A percentile compares a stretch with the other conserved stretches of the same genome.
phyloP scores from a whole-genome alignment of 2,329 filamentous ascomycete species.

The Didymosphaeria variabile region DNA sequence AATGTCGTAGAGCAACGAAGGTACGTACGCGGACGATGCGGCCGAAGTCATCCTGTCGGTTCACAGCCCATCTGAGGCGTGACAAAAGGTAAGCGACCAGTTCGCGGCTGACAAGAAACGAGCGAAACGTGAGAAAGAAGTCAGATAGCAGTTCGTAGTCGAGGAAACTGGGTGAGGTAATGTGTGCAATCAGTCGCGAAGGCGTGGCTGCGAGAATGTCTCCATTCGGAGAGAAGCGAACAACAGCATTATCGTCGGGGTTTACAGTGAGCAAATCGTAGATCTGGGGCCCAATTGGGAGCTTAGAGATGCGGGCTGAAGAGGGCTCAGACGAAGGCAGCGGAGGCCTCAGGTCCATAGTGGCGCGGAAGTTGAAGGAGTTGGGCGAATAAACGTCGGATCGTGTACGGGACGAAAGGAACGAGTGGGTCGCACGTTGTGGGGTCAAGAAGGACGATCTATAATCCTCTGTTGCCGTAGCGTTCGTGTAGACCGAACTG shows the following conservation, averaged over 20 bases:
- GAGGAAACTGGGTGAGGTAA: conserved; percentile 93
- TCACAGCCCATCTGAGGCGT: conserved; percentile 85
- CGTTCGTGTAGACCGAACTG: conserved; percentile 76
- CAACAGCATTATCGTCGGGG: conserved; percentile 82
- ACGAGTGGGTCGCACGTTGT: conserved; percentile 49
- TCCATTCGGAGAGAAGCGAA: conserved; percentile 79
- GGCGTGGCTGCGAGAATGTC: conserved; percentile 90
- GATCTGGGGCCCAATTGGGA: conserved; percentile 68
- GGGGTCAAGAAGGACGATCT: conserved; percentile 66
- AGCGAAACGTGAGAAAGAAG: conserved; percentile 94
- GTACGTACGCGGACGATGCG: conserved; percentile 95
- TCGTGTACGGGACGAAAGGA: conserved; percentile 46
- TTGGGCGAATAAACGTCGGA: conserved; percentile 50
- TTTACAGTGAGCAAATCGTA: conserved; percentile 84
- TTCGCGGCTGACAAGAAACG: conserved; percentile 80
- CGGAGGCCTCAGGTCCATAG: conserved; percentile 47
- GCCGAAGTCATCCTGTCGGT: conserved; percentile 80
- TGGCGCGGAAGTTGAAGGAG: conserved; percentile 43
- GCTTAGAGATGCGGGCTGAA: conserved; percentile 48
- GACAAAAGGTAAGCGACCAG: conserved; percentile 86
- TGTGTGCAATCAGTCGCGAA: conserved; percentile 90
- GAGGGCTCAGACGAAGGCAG: conserved; percentile 43
- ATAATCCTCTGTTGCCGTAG: conserved; percentile 74
- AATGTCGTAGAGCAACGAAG: conserved; percentile 94
- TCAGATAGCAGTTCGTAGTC: conserved; percentile 97